Base-by-base conservation (phyloP, 1,139 yeast genomes). In the Oligophagozyma castellii region DNA sequence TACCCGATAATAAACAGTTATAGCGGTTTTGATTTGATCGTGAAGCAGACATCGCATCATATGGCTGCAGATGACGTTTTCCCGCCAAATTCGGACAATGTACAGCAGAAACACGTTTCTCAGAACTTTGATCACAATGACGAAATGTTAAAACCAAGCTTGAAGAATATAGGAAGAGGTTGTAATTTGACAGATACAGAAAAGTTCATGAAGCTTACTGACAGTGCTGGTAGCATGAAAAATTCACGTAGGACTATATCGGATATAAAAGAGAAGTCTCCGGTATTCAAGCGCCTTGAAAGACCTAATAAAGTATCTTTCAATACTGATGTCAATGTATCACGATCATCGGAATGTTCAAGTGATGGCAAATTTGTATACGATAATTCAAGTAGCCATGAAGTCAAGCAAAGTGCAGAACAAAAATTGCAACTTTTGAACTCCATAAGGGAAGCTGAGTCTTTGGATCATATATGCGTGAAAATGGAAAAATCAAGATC, bases 391-490 rank as follows among this genome's bases (percentile, higher is more conserved):
- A n/a, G n/a, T n/a, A n/a, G n/a, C n/a, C 35, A 31, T 41, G 35
- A 27, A 43, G 39, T 14, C 31, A 35, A 22, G 48, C 16, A 16
- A 12, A 13, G 5, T 8, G 14, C 26, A 46, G 49, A 12, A 48
- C 49, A 3, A 48, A 42, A 29, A 42, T 43, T 43, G 36, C 35
- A 32, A 35, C 42, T 42, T 38, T 48, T 48, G 15, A 61, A 56
- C 32, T 55, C 75, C 25, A 44, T 77, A 19, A 67, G 64, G 35
- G 70, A 70, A 15, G 69, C 70, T 18, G 76, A 72, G 35, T 71
- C 70, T 42, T 66, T 76, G 39, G 94, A 81, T 46, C 66, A 75
- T 5, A 73, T 81, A 2, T 75, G 86, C 42, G 77, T 86, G 0
- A 78, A 73, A 39, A 53, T 78, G 36, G 69, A 66, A 31, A 63